Evolutionary conservation across 2,329 filamentous ascomycete species (phyloP).

Genomic region (Tolypocladium pustulatum): DNA sequence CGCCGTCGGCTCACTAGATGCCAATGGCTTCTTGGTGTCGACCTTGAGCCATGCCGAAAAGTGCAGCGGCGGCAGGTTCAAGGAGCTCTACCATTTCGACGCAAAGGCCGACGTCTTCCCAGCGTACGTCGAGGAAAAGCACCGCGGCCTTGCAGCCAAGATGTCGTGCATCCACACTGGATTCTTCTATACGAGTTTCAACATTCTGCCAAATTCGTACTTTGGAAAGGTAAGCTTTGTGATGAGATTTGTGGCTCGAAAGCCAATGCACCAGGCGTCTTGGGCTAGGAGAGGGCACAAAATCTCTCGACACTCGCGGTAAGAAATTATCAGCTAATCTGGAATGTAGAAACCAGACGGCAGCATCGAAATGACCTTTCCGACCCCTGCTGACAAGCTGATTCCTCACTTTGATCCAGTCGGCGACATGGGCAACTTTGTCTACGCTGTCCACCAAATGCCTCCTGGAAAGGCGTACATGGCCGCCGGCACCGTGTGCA

Average conservation of each 20-base stretch:
- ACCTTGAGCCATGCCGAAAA: conserved; percentile 37
- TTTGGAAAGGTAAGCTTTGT: conserved; percentile 29
- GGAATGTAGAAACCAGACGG: conserved; percentile 23
- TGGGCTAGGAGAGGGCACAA: neutral
- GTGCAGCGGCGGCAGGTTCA: conserved; percentile 32
- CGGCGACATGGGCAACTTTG: conserved; percentile 35
- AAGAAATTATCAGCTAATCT: neutral
- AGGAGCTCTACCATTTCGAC: conserved; percentile 43
- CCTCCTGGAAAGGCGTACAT: conserved; percentile 37
- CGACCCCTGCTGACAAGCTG: conserved; percentile 24
- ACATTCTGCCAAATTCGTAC: conserved; percentile 33
- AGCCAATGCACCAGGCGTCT: neutral
- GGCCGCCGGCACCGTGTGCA: conserved; percentile 33
- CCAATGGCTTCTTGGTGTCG: conserved; percentile 39
- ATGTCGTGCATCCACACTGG: conserved; percentile 42
- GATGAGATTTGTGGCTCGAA: neutral
- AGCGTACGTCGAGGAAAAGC: conserved; percentile 28
- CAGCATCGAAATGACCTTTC: conserved; percentile 35
- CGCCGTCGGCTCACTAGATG: conserved; percentile 26
- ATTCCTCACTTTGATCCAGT: conserved; percentile 35
- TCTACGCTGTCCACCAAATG: conserved; percentile 38
- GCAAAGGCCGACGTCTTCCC: conserved; percentile 41
- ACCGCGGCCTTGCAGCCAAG: conserved; percentile 34
- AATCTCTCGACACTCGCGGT: neutral
- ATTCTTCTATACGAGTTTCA: conserved; percentile 36